Evolutionary conservation across 2,329 filamentous ascomycete genomes (phyloP), one percentile per base, ranked within the genome.

Genomic region (Geoglossum cookeanum): DNA sequence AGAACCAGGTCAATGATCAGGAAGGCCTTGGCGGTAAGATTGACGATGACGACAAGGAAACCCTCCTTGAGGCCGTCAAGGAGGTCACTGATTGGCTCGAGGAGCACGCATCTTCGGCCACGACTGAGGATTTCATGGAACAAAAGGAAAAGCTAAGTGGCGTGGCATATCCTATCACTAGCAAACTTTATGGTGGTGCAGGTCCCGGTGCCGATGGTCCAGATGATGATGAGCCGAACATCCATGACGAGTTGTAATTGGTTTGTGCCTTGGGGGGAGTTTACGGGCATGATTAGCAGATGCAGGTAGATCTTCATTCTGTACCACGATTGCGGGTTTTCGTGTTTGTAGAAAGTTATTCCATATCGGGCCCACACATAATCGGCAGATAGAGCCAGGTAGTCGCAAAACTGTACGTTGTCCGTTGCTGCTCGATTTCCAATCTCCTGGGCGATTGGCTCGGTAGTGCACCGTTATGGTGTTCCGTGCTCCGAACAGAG

Each of bases 81-180:
- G 92, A 98, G 78, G 78, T 88, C 62, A 84, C 84, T 66, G 90
- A 96, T 71, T 98, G 92, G 92, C 84, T 98, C 60, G 90, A 96
- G 65, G 88, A 94, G 80, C 94, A 96, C 75, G 87, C 81, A 63
- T 81, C 84, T 63, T 84, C 85, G 56, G 92, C 92, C 62, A 81
- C 78, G 64, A 78, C 88, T 59, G 91, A 96, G 77, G 92, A 97
- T 77, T 96, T 97, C 67, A 90, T 96, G 74, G 92, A 98, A 81
- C 91, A 97, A 79, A 95, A 94, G 79, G 91, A 98, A 85, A 96
- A 96, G 81, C 81, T 98, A 64, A 94, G 87, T 66, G 85, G 86
- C 72, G 87, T 96, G 63, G 92, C 92, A 57, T 96, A 97, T 77
- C 92, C 92, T 64, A 98, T 98, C 75, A 98, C 92, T 66, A 94